Conservation (phyloP, 345 rosid genomes). For the Conringia planisiliqua region DNA sequence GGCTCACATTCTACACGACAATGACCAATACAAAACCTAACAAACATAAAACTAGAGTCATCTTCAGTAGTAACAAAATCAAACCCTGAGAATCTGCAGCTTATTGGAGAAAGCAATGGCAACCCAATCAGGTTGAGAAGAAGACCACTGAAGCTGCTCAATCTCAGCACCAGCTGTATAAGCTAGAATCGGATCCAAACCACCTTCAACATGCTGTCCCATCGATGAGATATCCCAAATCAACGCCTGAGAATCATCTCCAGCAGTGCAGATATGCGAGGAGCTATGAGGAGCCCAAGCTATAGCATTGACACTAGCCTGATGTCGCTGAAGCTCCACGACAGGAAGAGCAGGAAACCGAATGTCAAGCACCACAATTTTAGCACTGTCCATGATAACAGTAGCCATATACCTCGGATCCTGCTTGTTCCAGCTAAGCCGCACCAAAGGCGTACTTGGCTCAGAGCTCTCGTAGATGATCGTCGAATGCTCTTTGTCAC, state of each 20-base stretch:
- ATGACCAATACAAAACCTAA: not conserved
- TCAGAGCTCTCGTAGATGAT: slow-evolving; percentile 85
- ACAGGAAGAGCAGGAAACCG: slow-evolving; percentile 87
- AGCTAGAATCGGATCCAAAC: slow-evolving; percentile 80
- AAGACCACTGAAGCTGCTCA: slow-evolving; percentile 93
- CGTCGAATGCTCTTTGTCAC: slow-evolving; percentile 92
- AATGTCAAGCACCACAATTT: slow-evolving; percentile 78
- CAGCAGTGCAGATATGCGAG: slow-evolving; percentile 85
- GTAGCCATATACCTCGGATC: slow-evolving; percentile 97
- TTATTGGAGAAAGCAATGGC: slow-evolving; percentile 91
- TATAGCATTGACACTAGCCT: slow-evolving; percentile 76
- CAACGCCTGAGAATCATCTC: slow-evolving; percentile 91
- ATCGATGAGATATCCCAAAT: slow-evolving; percentile 88
- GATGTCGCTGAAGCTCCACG: slow-evolving; percentile 86
- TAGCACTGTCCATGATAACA: slow-evolving; percentile 81
- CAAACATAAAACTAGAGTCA: not conserved
- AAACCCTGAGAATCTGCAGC: slow-evolving; percentile 96
- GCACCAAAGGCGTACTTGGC: slow-evolving; percentile 74
- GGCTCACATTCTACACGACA: not conserved
- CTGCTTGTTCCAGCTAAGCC: slow-evolving; percentile 95
- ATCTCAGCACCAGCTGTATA: slow-evolving; percentile 87
- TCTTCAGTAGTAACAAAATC: slow-evolving; percentile 3
- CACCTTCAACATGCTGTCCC: slow-evolving; percentile 89
- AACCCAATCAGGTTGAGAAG: slow-evolving; percentile 97
- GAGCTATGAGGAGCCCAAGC: slow-evolving; percentile 97